phyloP scores from a whole-genome alignment of 2,329 filamentous ascomycete species.

The Diaporthe citrichinensis region DNA sequence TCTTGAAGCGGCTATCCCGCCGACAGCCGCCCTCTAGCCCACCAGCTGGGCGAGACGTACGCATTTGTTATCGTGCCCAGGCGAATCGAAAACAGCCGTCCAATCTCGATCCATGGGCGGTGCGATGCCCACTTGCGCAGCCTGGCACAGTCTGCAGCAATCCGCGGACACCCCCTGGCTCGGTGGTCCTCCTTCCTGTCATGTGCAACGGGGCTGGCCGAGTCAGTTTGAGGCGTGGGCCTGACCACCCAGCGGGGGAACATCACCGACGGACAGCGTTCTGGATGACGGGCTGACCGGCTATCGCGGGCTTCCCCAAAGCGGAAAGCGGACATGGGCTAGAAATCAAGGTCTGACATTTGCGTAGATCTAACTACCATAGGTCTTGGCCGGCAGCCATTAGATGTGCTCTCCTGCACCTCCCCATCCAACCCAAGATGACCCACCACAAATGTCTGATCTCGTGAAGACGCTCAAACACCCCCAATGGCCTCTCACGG shows the following conservation, averaged over 20 bases:
- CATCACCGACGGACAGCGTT: background rate
- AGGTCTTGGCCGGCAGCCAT: constrained; percentile 27
- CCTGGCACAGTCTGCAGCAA: constrained; percentile 39
- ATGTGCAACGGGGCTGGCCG: constrained; percentile 18
- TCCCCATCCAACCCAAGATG: constrained; percentile 19
- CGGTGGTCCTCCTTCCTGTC: background rate
- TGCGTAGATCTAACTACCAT: constrained; percentile 35
- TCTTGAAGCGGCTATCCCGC: constrained; percentile 40
- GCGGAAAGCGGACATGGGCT: constrained; percentile 21
- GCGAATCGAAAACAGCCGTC: constrained; percentile 29
- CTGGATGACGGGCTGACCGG: constrained; percentile 25
- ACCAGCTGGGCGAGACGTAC: constrained; percentile 26
- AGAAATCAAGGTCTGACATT: constrained; percentile 34
- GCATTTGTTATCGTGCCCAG: constrained; percentile 34
- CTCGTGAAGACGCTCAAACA: constrained; percentile 10
- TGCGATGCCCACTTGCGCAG: constrained; percentile 15
- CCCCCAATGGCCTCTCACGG: constrained; percentile 25
- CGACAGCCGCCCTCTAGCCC: constrained; percentile 37
- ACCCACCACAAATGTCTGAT: constrained; percentile 19
- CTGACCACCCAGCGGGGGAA: constrained; percentile 4
- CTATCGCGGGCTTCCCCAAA: constrained; percentile 31
- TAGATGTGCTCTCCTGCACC: constrained; percentile 28
- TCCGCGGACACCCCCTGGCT: constrained; percentile 26
- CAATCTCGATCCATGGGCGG: constrained; percentile 20
- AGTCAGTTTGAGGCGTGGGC: constrained; percentile 25